Evolutionary conservation across 164 flowering plant species (phyloP).

Genomic region (Sextonia rubra): DNA sequence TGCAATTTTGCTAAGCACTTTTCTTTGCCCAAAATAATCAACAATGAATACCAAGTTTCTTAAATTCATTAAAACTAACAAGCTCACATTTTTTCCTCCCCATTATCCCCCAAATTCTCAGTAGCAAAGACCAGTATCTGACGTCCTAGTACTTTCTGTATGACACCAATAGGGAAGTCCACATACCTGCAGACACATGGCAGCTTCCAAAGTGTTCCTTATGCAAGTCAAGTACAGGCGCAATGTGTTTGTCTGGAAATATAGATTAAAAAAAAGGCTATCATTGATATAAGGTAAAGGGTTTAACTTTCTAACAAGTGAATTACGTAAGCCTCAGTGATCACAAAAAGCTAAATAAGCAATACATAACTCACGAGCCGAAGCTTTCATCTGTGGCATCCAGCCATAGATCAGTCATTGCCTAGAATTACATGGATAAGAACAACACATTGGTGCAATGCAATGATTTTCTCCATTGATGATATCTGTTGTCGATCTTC

Average conservation of each 20-base stretch:
- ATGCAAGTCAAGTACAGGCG: constrained; percentile 74
- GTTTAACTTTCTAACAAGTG: neutral
- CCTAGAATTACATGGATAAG: too few relatives aligned
- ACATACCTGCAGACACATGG: constrained; percentile 88
- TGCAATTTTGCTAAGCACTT: neutral
- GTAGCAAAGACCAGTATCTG: neutral
- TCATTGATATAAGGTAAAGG: neutral
- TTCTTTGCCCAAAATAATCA: neutral
- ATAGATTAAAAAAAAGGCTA: neutral
- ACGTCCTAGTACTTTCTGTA: neutral
- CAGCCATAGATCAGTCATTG: too few relatives aligned
- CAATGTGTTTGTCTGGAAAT: constrained; percentile 52
- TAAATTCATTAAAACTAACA: neutral
- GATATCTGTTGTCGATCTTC: too few relatives aligned
- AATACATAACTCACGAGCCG: too few relatives aligned
- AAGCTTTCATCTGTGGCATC: too few relatives aligned
- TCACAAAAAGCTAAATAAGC: too few relatives aligned
- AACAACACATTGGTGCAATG: too few relatives aligned
- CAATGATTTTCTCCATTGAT: too few relatives aligned
- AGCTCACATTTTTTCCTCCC: too few relatives aligned
- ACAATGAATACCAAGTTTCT: neutral
- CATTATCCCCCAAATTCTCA: neutral
- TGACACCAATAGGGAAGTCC: neutral
- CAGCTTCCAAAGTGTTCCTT: constrained; percentile 88
- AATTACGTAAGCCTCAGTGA: too few relatives aligned